Conservation (phyloP, 495 filamentous ascomycete genomes). For the Aspergillus bertholletiae region DNA sequence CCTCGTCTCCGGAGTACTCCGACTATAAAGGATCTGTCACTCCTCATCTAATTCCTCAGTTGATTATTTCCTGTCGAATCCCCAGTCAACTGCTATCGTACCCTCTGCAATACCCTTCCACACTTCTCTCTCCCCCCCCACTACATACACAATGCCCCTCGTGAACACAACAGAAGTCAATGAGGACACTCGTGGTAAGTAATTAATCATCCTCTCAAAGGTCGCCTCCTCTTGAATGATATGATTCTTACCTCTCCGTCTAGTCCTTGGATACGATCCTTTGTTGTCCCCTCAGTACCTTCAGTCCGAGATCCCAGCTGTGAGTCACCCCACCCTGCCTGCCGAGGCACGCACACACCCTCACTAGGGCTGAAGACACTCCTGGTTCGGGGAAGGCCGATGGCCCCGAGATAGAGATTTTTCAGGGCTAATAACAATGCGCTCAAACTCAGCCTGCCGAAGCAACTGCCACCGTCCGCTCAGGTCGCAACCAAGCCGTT, state of each 20-base stretch:
- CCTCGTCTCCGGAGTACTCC: not conserved
- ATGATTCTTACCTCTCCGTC: constrained; percentile 5
- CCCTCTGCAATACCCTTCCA: too few relatives aligned
- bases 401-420: not conserved
- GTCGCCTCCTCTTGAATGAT: not conserved
- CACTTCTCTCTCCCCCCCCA: too few relatives aligned
- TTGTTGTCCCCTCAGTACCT: constrained; percentile 87
- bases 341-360: not conserved
- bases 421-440: not conserved
- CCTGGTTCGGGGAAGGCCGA: not conserved
- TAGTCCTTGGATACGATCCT: constrained; percentile 94
- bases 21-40: not conserved
- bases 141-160: constrained; percentile 42
- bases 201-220: not conserved
- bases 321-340: constrained; percentile 42
- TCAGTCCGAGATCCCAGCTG: constrained; percentile 81
- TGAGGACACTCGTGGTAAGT: constrained; percentile 53
- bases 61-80: too few relatives aligned
- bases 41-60: too few relatives aligned
- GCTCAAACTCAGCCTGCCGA: constrained; percentile 33
- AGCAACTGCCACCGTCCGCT: constrained; percentile 66
- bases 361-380: not conserved
- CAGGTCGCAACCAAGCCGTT: constrained; percentile 78
- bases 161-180: constrained; percentile 45
- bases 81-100: not conserved